Evolutionary conservation across 2,329 filamentous ascomycete species (phyloP).

Genomic region (Fusarium nematophilum): DNA sequence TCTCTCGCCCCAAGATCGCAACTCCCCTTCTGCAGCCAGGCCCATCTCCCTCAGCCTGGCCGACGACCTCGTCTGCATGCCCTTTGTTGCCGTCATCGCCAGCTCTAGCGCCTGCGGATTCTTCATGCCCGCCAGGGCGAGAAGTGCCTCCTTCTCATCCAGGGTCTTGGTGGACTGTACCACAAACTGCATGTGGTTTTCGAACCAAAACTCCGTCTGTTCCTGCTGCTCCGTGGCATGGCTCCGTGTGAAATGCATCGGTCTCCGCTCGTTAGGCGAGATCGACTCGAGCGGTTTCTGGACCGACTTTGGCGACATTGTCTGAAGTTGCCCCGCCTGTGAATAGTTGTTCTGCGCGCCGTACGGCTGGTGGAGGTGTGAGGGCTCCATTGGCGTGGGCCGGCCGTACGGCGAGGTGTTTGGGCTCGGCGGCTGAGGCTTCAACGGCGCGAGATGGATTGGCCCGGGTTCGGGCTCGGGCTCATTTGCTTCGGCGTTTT

Average conservation of each 20-base stretch:
- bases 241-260: slow-evolving; percentile 25
- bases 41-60: slow-evolving; percentile 20
- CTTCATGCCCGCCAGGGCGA: slow-evolving; percentile 40
- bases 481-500: slow-evolving; percentile 4
- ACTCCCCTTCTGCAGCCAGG: slow-evolving; percentile 11
- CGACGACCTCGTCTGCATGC: slow-evolving; percentile 29
- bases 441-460: slow-evolving; percentile 46
- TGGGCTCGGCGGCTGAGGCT: slow-evolving; percentile 35
- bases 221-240: slow-evolving; percentile 38
- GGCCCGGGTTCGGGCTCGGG: slow-evolving; percentile 32
- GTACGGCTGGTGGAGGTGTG: neutral
- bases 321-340: slow-evolving; percentile 32
- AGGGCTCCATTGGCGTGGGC: slow-evolving; percentile 46
- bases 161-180: slow-evolving; percentile 24
- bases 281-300: slow-evolving; percentile 43
- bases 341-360: slow-evolving; percentile 23
- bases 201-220: slow-evolving; percentile 26
- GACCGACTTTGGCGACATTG: slow-evolving; percentile 26
- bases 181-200: slow-evolving; percentile 16
- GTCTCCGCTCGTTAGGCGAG: slow-evolving; percentile 47
- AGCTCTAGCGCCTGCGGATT: slow-evolving; percentile 12
- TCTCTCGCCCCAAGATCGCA: slow-evolving; percentile 34
- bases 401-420: slow-evolving; percentile 32
- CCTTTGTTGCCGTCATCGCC: slow-evolving; percentile 12
- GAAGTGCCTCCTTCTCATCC: slow-evolving; percentile 39